Evolutionary conservation across 345 rosid species (phyloP), one percentile per base, ranked within the genome.

Genomic region (Passiflora organensis): DNA sequence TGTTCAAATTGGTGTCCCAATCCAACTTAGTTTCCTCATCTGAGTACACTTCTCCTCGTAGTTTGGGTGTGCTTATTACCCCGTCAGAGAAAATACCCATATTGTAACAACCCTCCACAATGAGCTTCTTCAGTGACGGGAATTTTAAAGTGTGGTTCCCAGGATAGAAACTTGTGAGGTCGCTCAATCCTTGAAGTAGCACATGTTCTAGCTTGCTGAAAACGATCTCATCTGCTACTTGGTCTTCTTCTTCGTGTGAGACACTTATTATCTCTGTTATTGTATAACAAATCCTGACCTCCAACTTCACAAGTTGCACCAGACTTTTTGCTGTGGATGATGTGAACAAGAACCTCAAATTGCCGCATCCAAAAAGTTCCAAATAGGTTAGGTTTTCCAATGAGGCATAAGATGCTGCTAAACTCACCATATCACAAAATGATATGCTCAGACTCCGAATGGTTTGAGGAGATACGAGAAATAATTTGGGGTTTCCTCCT

Each of bases 291-390:
- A 51, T 32, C 5, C 4, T 15, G 55, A 72, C 23, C 0, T 0
- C 16, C 73, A 68, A 20, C 1, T 22, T n/a, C 36, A 14, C 25
- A 48, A 67, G n/a, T n/a, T n/a, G n/a, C n/a, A n/a, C n/a, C n/a
- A n/a, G n/a, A n/a, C n/a, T n/a, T n/a, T n/a, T n/a, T 17, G 65
- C 56, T 2, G 59, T 25, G 20, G 25, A 41, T 14, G 19, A 20
- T 6, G 38, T 21, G 20, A 53, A 2, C 43, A 64, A 43, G n/a
- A 19, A 22, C 19, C 2, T 34, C 41, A 59, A 15, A 15, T 21
- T 56, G 6, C n/a, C 18, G 46, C 69, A 69, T 1, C 48, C 2
- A 1, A 42, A 32, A 8, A 56, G 51, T 34, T 34, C 13, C 18
- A 64, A 16, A 15, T 18, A 13, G 9, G 0, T 20, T 12, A 55